Evolutionary conservation across 768 basidiomycete species (phyloP).

Genomic region (Pleurotus djamor): DNA sequence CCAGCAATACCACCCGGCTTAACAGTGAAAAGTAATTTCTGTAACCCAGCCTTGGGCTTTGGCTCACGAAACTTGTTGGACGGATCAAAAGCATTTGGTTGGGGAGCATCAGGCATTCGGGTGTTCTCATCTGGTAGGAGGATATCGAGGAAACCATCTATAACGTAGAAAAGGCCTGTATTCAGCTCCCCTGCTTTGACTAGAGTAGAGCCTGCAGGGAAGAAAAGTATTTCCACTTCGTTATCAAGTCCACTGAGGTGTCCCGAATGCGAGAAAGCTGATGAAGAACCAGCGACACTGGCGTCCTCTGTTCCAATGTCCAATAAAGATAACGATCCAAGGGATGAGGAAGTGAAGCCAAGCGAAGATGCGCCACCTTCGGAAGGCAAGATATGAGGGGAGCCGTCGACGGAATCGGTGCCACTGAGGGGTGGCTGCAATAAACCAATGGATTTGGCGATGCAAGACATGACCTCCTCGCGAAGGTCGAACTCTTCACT

Average conservation of each 20-base stretch:
- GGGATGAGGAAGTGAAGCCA: conserved; percentile 58
- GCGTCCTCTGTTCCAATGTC: conserved; percentile 71
- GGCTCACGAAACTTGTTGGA: not conserved
- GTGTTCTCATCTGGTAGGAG: conserved; percentile 55
- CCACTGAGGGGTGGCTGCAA: conserved; percentile 81
- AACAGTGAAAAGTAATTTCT: conserved; percentile 87
- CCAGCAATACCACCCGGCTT: conserved; percentile 98
- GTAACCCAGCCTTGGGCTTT: conserved; percentile 21
- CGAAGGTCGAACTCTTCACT: conserved; percentile 90
- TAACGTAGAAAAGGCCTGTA: conserved; percentile 90
- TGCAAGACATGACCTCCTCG: conserved; percentile 96
- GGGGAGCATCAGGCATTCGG: not conserved
- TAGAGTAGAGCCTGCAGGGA: conserved; percentile 80
- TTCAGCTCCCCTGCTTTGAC: conserved; percentile 90
- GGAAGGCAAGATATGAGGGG: conserved; percentile 55
- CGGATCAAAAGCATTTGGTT: conserved; percentile 10
- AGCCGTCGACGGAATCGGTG: conserved; percentile 61
- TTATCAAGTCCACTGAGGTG: conserved; percentile 89
- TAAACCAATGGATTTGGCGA: conserved; percentile 95
- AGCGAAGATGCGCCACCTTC: conserved; percentile 34
- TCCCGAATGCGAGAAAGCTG: conserved; percentile 38
- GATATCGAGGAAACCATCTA: conserved; percentile 95
- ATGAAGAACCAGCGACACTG: conserved; percentile 61
- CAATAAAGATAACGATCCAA: conserved; percentile 70
- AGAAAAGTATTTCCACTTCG: conserved; percentile 94